Percentiles rank a stretch among this genome's conserved stretches.
Conservation (phyloP, 129 eudicot species). For the sunflower (Helianthus annuus) region DNA sequence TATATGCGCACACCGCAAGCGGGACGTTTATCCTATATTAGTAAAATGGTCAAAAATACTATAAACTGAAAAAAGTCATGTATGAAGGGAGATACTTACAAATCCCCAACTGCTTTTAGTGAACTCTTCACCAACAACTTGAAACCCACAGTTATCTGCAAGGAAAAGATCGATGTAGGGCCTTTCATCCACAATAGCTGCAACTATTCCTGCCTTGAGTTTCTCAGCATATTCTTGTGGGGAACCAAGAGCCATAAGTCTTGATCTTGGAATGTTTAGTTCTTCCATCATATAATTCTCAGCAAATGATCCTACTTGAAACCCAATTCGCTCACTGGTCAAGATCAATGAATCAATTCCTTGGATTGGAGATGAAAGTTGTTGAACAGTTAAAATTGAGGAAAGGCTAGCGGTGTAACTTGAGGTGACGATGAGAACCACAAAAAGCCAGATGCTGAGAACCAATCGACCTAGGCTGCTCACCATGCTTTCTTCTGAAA, state of each 20-base stretch:
- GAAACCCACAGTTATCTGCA: slow-evolving; percentile 54
- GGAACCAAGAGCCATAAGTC: slow-evolving; percentile 70
- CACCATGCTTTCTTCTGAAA: slow-evolving; percentile 91
- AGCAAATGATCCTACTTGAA: slow-evolving; percentile 85
- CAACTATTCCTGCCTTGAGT: slow-evolving; percentile 54
- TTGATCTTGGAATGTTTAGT: slow-evolving; percentile 63
- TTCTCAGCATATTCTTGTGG: slow-evolving; percentile 78
- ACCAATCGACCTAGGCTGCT: slow-evolving; percentile 88
- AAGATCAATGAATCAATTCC: slow-evolving; percentile 71
- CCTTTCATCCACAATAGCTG: slow-evolving; percentile 84
- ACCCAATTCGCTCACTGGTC: slow-evolving; percentile 66
- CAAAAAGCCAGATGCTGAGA: slow-evolving; percentile 82
- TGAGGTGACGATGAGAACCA: slow-evolving; percentile 76
- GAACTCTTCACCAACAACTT: slow-evolving; percentile 75
- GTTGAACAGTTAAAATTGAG: slow-evolving; percentile 87
- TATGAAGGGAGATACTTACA: slow-evolving; percentile 52
- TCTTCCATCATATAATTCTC: slow-evolving; percentile 68
- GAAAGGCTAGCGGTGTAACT: slow-evolving; percentile 98
- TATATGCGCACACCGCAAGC: too few relatives aligned
- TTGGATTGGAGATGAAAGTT: slow-evolving; percentile 69
- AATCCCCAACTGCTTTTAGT: slow-evolving; percentile 91
- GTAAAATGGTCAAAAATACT: neutral
- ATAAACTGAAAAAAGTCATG: neutral
- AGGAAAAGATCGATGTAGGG: slow-evolving; percentile 79
- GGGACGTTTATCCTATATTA: neutral